Evolutionary conservation across 2,329 filamentous ascomycete genomes (phyloP), one percentile per base, ranked within the genome.

Genomic region (Phialophora expanda): DNA sequence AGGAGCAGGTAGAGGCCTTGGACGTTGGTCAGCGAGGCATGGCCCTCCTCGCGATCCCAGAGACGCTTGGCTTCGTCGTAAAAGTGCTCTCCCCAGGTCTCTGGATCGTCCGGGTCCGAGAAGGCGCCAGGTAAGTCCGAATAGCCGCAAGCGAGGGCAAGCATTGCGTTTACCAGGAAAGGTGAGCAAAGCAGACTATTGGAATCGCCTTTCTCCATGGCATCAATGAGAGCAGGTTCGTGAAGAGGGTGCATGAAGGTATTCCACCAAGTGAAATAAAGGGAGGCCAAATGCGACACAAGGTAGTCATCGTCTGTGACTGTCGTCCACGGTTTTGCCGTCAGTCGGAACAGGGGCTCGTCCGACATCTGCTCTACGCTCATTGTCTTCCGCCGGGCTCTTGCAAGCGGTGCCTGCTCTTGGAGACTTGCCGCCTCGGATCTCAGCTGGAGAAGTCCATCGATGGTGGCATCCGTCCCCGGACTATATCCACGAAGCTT

Each of bases 251-350:
- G 69, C 55, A 71, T 73, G 22, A 72, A 70, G 9, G 65, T 70
- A 58, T 75, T 73, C 22, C 69, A 72, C 75, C 76, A 77, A 7
- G 75, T 75, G 20, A 77, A 71, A 68, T 74, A 77, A 11, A 77
- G 59, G 4, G 75, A 76, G 2, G 77, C 62, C 41, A 78, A 61
- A 46, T 77, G 75, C 0, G 75, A 76, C 2, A 77, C 74, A 11
- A 76, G 69, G 48, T 73, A 70, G 17, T 74, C 73, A 55, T 76
- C 75, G 50, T 73, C 71, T 14, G 75, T 77, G 38, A 76, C 72
- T 11, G 67, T 73, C n/a, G 75, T 77, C 75, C 75, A 77, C 4
- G 75, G 62, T 32, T 46, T 59, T 34, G 56, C 56, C 17, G 41
- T 59, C 41, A 59, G 41, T n/a, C 46, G 56, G 14, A 59, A 59